Evolutionary conservation across 192 early-diverging fungal species (phyloP), one percentile per base, ranked within the genome.

Genomic region (Paraglomus occultum): DNA sequence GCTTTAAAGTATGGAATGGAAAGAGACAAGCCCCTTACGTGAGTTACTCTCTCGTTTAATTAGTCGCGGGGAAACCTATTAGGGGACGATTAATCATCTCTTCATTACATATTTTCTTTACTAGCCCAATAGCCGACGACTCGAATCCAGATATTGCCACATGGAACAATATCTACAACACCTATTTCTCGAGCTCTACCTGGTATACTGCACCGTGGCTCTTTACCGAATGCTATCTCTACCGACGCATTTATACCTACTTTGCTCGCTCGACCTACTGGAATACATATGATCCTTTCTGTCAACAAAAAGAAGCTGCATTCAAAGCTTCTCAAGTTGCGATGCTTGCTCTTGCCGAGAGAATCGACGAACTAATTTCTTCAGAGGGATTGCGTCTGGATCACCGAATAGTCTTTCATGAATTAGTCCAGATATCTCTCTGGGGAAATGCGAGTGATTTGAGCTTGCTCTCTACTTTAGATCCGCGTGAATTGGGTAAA

Each of bases 401-500:
- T 22, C 22, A 71, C 39, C 77, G 80, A 17, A 51, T 87, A 57
- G 75, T 82, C 7, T 91, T 91, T 68, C 77, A 83, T 71, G 92
- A 91, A 71, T 71, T 93, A 71, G 73, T 84, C 40, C 85, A 90
- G 73, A 82, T 92, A 39, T 89, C 84, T 23, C 76, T 97, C 51
- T 97, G 95, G 95, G 95, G 95, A 5, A 97, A 97, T 80, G 88
- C 90, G 40, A 89, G 89, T 0, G 95, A 95, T 62, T 75, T 95
- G 59, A 92, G 90, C 54, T 82, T 97, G 68, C 76, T 93, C 52
- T 83, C 86, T 1, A 86, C 91, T 62, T 84, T 91, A 45, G 83
- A 78, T 49, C 73, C 82, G 60, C 86, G 84, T 44, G 87, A 87
- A 17, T 80, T 94, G 12, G 82, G 90, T 55, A 85, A 85, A 60